Evolutionary conservation across 176 grass and related monocot species (phyloP).

Genomic region (Calamus simplicifolius): DNA sequence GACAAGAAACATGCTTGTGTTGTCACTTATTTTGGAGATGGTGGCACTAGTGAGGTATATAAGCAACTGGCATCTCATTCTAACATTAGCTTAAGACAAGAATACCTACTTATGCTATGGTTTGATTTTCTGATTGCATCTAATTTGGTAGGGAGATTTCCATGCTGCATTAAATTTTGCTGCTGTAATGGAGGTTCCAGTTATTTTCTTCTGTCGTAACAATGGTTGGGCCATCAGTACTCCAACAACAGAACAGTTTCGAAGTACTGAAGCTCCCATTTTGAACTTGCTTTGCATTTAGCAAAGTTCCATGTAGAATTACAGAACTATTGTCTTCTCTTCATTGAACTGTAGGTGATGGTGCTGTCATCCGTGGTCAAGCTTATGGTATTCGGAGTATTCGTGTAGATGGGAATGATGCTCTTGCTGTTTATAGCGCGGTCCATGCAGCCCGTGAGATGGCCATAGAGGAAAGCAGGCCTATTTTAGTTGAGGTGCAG

Average conservation of each 20-base stretch:
- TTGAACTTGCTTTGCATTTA: not conserved
- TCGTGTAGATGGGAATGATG: constrained; percentile 84
- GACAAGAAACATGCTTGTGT: constrained; percentile 73
- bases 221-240: constrained; percentile 99
- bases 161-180: constrained; percentile 91
- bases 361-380: constrained; percentile 66
- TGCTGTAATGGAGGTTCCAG: constrained; percentile 71
- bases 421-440: constrained; percentile 84
- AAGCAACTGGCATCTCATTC: not conserved
- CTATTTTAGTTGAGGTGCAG: constrained; percentile 88
- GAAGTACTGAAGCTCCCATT: constrained; percentile 42
- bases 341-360: constrained; percentile 60
- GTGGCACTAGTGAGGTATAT: constrained; percentile 85
- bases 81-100: too few species aligned
- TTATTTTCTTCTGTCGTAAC: constrained; percentile 96
- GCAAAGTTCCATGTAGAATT: too few species aligned
- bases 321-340: too few species aligned
- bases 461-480: constrained; percentile 66
- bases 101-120: too few species aligned
- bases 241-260: constrained; percentile 78
- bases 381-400: constrained; percentile 89
- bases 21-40: constrained; percentile 85
- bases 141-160: constrained; percentile 67
- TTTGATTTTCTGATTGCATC: constrained; percentile 20
- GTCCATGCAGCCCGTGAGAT: constrained; percentile 82